phyloP scores from a whole-genome alignment of 441 rosid genomes.

The Rhodomyrtus psidioides region DNA sequence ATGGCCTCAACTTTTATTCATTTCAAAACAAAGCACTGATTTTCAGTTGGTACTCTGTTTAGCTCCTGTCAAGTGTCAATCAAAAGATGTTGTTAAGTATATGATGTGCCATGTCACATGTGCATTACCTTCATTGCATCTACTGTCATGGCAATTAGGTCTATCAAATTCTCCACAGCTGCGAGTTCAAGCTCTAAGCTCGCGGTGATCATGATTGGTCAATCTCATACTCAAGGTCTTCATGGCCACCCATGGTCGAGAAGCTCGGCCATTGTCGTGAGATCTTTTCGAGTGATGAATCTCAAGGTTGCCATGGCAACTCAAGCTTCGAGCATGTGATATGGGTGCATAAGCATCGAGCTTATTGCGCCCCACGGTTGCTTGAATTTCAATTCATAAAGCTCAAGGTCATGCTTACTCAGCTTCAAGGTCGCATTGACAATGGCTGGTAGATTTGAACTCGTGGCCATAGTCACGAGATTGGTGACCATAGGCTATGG shows the following conservation, averaged over 20 bases:
- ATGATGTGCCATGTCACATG: background rate
- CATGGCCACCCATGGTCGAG: background rate
- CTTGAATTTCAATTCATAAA: background rate
- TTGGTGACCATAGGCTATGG: background rate
- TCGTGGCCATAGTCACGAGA: background rate
- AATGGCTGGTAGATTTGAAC: background rate
- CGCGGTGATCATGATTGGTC: accelerated
- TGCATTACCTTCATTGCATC: background rate
- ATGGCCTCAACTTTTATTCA: background rate
- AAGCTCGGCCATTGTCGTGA: background rate
- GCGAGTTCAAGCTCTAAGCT: background rate
- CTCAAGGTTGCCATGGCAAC: background rate
- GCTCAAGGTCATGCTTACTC: background rate
- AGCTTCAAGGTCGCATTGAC: accelerated
- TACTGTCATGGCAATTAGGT: background rate
- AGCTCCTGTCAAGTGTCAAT: background rate
- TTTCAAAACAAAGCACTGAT: background rate
- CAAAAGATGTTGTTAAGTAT: background rate
- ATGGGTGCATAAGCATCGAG: background rate
- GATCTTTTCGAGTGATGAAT: background rate
- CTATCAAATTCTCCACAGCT: background rate
- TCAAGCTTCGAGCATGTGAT: background rate
- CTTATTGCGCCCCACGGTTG: background rate
- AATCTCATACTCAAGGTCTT: background rate
- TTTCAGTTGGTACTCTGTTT: background rate